Percentiles rank a stretch among this genome's conserved stretches.
These are phyloP conservation scores for Fusarium luffae DNA, from an alignment of 2,329 filamentous ascomycete genomes.

Conservation along the genomic window DNA sequence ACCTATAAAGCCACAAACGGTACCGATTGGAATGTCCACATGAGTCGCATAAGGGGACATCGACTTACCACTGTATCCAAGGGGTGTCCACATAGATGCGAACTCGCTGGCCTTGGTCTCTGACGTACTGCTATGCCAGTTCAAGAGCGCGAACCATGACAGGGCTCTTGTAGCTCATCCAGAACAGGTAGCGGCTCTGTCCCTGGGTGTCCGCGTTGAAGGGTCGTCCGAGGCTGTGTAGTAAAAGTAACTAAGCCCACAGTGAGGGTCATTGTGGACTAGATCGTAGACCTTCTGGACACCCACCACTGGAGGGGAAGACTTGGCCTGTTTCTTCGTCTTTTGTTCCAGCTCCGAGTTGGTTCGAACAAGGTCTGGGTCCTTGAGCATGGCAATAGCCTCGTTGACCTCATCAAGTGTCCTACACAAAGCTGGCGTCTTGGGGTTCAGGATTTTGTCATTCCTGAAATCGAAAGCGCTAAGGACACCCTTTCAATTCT, in stretches of 20 bases:
- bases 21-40: too few species aligned
- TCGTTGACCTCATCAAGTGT: neutral
- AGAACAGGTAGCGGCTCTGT: neutral
- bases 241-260: neutral
- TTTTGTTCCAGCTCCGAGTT: accelerated
- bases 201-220: neutral
- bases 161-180: neutral
- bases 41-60: neutral
- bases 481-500: neutral
- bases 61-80: neutral
- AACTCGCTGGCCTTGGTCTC: too few species aligned
- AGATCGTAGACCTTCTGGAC: neutral
- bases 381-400: neutral
- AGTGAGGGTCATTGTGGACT: neutral
- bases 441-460: neutral
- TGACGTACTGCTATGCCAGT: neutral
- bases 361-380: neutral
- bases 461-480: neutral
- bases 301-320: neutral
- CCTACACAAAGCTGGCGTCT: too few species aligned
- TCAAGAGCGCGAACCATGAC: neutral
- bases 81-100: neutral
- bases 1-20: too few species aligned
- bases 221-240: neutral
- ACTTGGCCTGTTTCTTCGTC: neutral